Conservation (phyloP, 2,329 filamentous ascomycete species). For the Waltergamsia citrina region DNA sequence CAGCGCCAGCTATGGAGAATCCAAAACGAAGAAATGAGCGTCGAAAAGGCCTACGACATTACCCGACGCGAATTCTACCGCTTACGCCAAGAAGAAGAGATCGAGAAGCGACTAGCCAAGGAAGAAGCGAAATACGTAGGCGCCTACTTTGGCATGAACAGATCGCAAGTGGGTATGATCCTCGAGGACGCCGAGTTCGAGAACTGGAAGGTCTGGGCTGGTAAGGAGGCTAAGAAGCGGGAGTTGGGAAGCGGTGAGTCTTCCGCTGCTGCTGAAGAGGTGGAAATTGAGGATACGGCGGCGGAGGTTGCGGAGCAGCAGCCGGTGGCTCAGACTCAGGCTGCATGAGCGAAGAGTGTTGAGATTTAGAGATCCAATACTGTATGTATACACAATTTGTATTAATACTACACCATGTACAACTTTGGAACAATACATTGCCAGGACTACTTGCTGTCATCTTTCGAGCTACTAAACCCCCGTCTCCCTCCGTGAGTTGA, state of each 20-base stretch:
- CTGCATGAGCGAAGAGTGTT: too few species aligned
- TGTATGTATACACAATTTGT: slow-evolving; percentile 1
- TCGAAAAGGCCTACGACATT: slow-evolving; percentile 69
- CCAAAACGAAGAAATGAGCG: slow-evolving; percentile 49
- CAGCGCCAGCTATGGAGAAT: slow-evolving; percentile 87
- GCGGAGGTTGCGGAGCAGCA: not conserved
- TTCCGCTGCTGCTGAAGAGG: slow-evolving; percentile 13
- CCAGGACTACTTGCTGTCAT: not conserved
- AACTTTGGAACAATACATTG: not conserved
- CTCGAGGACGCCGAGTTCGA: slow-evolving; percentile 76
- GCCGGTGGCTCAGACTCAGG: not conserved
- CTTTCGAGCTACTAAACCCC: not conserved
- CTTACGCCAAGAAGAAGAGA: slow-evolving; percentile 71
- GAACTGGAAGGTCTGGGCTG: slow-evolving; percentile 76
- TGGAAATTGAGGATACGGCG: not conserved
- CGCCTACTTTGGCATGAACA: slow-evolving; percentile 76
- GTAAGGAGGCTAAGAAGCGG: slow-evolving; percentile 34
- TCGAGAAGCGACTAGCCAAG: slow-evolving; percentile 70
- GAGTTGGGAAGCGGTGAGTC: slow-evolving; percentile 23
- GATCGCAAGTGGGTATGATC: slow-evolving; percentile 67
- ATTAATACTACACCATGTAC: not conserved
- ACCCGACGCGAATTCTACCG: slow-evolving; percentile 87
- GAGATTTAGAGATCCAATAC: too few species aligned
- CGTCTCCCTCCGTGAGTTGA: slow-evolving; percentile 19
- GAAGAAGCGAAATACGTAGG: slow-evolving; percentile 84